Evolutionary conservation across 2,329 filamentous ascomycete genomes (phyloP), one percentile per base, ranked within the genome.

Genomic region (Fusarium domesticum): DNA sequence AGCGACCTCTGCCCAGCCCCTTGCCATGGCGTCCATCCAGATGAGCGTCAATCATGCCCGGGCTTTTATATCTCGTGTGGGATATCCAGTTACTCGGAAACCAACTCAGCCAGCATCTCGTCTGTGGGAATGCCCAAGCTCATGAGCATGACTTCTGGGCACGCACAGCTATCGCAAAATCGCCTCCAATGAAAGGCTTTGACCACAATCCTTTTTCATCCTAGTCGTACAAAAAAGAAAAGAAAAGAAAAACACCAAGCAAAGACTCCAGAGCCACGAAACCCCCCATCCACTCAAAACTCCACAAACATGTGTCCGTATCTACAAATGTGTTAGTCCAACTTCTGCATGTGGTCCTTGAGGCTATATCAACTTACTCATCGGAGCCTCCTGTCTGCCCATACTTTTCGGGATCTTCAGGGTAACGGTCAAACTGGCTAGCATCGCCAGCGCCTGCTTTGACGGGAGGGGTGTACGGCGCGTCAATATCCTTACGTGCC

Each of bases 401-500:
- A 64, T 98, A 98, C 64, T 85, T 83, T 69, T 98, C 93, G 35
- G 88, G 89, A 69, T 98, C 93, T 69, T 98, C 93, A 2, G 93
- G 91, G 68, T 98, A 98, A 67, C 91, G 89, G 71, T 98, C 93
- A 64, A 98, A 98, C 69, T 96, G 88, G 70, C 91, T 96, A 39
- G 93, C 89, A 71, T 98, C 93, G 47, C 93, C 93, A 20, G 89
- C 85, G 33, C 93, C 93, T 33, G 89, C 91, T 66, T 93, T 87
- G 50, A 98, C 92, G 0, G 93, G 93, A 14, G 93, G 93, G 43
- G 96, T 93, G 65, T 98, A 98, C 5, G 93, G 93, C 30, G 93
- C 93, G 69, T 98, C 93, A 50, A 98, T 98, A 61, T 98, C 93
- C 71, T 96, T 97, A 67, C 90, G 87, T 30, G 87, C 84, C 58